Conservation (phyloP, 2,329 filamentous ascomycete species). For the Penicillium sp. region DNA sequence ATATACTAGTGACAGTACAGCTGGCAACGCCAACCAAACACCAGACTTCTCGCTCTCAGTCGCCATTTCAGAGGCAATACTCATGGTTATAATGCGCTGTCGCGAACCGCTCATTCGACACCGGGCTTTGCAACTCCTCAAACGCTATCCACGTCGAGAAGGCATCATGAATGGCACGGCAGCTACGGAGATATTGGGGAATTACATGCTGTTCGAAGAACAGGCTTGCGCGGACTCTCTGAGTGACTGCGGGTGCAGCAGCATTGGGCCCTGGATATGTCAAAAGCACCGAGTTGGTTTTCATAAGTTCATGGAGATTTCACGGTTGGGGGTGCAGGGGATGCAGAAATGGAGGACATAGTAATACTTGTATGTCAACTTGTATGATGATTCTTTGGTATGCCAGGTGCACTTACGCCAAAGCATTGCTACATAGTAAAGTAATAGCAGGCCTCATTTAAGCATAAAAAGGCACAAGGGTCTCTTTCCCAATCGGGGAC, state of each 20-base stretch:
- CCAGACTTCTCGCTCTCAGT: not conserved
- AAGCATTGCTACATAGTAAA: no score
- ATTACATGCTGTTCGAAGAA: not conserved
- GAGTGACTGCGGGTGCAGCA: not conserved
- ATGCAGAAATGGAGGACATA: not conserved
- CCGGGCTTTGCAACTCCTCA: constrained; percentile 1
- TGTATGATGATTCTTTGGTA: no score
- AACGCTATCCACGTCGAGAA: constrained; percentile 2
- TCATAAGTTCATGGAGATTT: not conserved
- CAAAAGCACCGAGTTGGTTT: not conserved
- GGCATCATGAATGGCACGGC: not conserved
- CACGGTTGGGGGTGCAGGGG: not conserved
- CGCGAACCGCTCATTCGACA: not conserved
- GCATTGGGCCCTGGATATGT: not conserved
- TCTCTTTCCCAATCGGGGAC: no score
- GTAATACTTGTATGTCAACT: no score
- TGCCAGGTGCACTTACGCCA: no score
- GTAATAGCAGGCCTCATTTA: no score
- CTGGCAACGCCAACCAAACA: not conserved
- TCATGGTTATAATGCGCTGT: not conserved
- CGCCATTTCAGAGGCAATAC: not conserved
- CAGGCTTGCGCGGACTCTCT: not conserved
- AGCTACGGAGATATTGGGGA: not conserved
- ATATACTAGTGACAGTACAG: not conserved
- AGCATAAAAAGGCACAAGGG: no score